phyloP scores from a whole-genome alignment of 805 yeast species.

The Candida arabinofermentans region DNA sequence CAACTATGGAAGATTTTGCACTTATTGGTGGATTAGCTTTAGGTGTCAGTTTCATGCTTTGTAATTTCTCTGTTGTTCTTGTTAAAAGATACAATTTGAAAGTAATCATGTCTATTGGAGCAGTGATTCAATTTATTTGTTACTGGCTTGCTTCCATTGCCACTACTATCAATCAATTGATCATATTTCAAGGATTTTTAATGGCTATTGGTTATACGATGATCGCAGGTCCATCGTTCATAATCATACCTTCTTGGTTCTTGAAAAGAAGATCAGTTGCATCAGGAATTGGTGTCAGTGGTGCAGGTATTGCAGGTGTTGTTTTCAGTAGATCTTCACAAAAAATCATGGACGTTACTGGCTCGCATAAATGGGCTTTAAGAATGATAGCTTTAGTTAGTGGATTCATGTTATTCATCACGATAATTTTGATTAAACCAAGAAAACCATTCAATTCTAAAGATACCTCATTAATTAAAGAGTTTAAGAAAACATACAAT shows the following conservation, averaged over 20 bases:
- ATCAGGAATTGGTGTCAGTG: conserved; percentile 45
- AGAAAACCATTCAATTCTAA: conserved; percentile 20
- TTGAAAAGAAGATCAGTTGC: conserved; percentile 41
- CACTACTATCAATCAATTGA: conserved; percentile 39
- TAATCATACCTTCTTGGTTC: conserved; percentile 50
- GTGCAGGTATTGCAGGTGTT: conserved; percentile 53
- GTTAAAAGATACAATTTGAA: conserved; percentile 49
- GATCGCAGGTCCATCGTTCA: conserved; percentile 30
- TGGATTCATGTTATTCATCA: conserved; percentile 18
- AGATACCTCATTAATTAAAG: conserved; percentile 17
- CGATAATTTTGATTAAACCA: conserved; percentile 20
- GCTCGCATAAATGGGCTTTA: conserved; percentile 44
- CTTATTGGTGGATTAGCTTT: conserved; percentile 51
- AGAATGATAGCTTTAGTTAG: conserved; percentile 37
- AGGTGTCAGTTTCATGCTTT: conserved; percentile 52
- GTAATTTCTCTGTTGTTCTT: conserved; percentile 52
- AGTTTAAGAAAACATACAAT: conserved; percentile 12
- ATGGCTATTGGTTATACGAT: conserved; percentile 41
- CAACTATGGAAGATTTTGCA: conserved; percentile 49
- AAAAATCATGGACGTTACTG: conserved; percentile 37
- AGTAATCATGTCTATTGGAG: conserved; percentile 40
- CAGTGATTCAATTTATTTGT: conserved; percentile 36
- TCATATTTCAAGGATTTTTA: conserved; percentile 46
- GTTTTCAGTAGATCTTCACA: conserved; percentile 40
- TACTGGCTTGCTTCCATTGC: conserved; percentile 43